Evolutionary conservation across 106 monocot species (phyloP).

Genomic region (Gastrodia elata): DNA sequence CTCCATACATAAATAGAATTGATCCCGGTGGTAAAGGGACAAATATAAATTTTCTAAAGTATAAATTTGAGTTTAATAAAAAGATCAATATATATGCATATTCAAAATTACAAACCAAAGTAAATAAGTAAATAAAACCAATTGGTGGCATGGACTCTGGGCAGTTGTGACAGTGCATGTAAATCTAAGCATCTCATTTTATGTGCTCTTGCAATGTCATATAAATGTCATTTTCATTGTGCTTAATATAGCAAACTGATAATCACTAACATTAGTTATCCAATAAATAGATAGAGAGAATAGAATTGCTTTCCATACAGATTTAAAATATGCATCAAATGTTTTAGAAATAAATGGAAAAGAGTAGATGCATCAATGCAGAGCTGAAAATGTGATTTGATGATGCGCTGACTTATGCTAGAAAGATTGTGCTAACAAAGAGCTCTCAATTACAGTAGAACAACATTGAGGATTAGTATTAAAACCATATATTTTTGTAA

Average conservation of each 20-base stretch:
- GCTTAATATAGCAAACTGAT: background rate
- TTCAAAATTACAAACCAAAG: background rate
- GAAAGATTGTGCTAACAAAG: background rate
- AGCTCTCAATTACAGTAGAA: background rate
- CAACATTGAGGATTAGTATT: background rate
- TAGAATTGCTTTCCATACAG: background rate
- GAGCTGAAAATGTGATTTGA: background rate
- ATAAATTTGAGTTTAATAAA: background rate
- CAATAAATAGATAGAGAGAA: background rate
- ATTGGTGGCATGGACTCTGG: background rate
- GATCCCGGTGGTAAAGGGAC: background rate
- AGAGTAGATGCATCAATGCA: background rate
- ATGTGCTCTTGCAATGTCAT: background rate
- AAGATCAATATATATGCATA: background rate
- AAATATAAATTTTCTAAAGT: background rate
- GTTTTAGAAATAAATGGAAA: background rate
- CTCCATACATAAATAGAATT: background rate
- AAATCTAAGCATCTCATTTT: background rate
- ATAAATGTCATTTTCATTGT: background rate
- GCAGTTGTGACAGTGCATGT: background rate
- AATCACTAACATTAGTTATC: background rate
- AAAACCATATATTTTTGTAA: background rate
- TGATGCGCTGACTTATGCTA: background rate
- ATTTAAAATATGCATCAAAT: background rate
- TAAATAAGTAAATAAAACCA: background rate